phyloP scores from a whole-genome alignment of 179 eudicot species.

The Beta macrorhiza region DNA sequence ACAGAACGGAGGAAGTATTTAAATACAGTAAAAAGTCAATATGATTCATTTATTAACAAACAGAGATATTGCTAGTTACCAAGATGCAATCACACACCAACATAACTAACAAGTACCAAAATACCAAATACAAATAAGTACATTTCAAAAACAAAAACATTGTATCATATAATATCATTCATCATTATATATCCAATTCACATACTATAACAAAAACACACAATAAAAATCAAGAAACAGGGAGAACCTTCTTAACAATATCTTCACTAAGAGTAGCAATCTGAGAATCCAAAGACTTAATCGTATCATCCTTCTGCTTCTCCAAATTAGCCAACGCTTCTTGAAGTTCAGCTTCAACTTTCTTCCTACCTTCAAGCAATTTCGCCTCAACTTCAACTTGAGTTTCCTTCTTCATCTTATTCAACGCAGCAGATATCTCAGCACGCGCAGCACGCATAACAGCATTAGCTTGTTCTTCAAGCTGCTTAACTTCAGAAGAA shows the following conservation, averaged over 20 bases:
- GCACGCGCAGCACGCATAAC: constrained; percentile 86
- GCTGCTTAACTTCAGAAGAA: constrained; percentile 73
- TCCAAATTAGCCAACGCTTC: constrained; percentile 72
- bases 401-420: constrained; percentile 93
- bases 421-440: constrained; percentile 82
- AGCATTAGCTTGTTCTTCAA: constrained; percentile 82
- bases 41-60: too few relatives aligned
- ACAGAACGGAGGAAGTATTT: too few relatives aligned
- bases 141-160: background rate
- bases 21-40: too few relatives aligned
- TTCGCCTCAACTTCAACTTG: constrained; percentile 64
- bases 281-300: constrained; percentile 72
- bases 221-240: constrained; percentile 27
- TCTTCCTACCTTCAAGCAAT: constrained; percentile 68
- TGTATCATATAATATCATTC: background rate
- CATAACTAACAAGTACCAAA: too few relatives aligned
- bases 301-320: constrained; percentile 76
- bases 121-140: too few relatives aligned
- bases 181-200: background rate
- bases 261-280: constrained; percentile 76
- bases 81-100: too few relatives aligned
- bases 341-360: constrained; percentile 68
- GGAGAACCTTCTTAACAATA: constrained; percentile 93
- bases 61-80: too few relatives aligned
- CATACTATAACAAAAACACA: background rate